phyloP scores from a whole-genome alignment of 1,284 basidiomycete species.

The Trametes sp. region DNA sequence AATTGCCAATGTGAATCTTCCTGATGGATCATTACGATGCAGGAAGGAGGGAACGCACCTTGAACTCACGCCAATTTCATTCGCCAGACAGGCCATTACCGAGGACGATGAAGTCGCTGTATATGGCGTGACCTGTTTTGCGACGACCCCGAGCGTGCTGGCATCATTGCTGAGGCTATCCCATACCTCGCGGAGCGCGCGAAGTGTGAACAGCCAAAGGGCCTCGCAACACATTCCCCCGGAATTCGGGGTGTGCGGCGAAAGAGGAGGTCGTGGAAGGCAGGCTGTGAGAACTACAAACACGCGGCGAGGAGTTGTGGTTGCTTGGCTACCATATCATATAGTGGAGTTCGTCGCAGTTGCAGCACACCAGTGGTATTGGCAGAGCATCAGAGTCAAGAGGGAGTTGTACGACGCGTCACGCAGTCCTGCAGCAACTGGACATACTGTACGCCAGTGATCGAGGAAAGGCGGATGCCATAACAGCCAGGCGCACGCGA shows the following conservation, averaged over 20 bases:
- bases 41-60: no score
- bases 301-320: background rate
- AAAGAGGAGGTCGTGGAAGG: background rate
- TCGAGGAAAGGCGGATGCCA: background rate
- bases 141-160: no score
- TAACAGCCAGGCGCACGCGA: conserved; percentile 25
- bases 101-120: no score
- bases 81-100: no score
- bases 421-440: no score
- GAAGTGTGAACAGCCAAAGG: background rate
- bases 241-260: background rate
- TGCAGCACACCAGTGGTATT: no score
- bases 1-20: no score
- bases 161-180: no score
- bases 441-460: no score
- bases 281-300: background rate
- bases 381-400: background rate
- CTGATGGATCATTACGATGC: no score
- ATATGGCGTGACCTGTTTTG: no score
- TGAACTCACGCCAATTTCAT: no score
- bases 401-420: background rate
- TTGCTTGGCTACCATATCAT: background rate
- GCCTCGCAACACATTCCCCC: background rate
- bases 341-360: background rate
- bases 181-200: background rate